Evolutionary conservation across 1,284 basidiomycete genomes (phyloP), one percentile per base, ranked within the genome.

Genomic region (Wolfiporia cocos): DNA sequence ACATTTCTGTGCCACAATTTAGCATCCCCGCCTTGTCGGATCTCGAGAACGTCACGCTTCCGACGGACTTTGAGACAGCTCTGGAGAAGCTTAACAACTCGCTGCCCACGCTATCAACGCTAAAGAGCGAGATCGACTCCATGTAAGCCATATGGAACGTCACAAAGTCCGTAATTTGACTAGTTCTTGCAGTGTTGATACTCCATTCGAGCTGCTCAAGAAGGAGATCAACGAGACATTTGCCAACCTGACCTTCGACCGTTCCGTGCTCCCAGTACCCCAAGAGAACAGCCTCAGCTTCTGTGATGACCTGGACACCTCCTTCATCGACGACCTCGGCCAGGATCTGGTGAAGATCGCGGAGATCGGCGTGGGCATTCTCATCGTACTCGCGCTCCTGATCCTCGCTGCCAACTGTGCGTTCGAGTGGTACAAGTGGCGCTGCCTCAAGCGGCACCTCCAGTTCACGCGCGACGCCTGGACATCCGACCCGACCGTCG

Each of bases 161-260:
- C n/a, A n/a, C n/a, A 5, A 10, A 39, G 29, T 12, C 12, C 9
- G 11, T 18, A 15, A 36, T 9, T 9, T 6, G 7, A 7, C n/a
- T 15, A 9, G n/a, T 2, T 28, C 19, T 29, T 31, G 3, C 49
- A 90, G 87, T 42, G 76, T 95, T 53, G 82, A 89, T 52, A 80
- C 74, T 0, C 93, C 93, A 0, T 94, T 97, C 56, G 86, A 94
- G 54, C 68, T 78, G 2, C 64, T 96, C 39, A 93, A 91, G 62
- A 68, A 76, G 48, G 87, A 93, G 42, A 92, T 97, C 62, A 94
- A 94, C 58, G 72, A 81, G 41, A 93, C 91, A 0, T 86, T 94
- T 49, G 58, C 72, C n/a, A 73, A 74, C 12, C 69, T 89, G 26
- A 66, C 65, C 18, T 86, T 92, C 62, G 76, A 89, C 56, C 69